Conservation (phyloP, 768 basidiomycete species). For the Brasilioporus rufonigricans region DNA sequence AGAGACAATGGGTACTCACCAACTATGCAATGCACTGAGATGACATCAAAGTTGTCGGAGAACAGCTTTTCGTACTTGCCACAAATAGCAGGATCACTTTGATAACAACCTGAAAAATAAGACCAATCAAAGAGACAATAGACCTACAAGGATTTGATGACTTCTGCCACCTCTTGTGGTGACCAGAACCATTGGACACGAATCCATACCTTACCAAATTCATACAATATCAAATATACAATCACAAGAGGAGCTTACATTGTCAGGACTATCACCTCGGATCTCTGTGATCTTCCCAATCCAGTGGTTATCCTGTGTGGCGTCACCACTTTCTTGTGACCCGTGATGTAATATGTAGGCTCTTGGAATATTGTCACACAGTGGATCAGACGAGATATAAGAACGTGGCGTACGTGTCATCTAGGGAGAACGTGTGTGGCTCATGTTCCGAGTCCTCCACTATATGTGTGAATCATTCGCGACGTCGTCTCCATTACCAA, state of each 20-base stretch:
- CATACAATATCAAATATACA: background rate
- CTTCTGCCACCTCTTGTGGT: conserved; percentile 41
- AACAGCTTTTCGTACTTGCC: conserved; percentile 48
- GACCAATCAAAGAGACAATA: background rate
- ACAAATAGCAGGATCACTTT: conserved; percentile 40
- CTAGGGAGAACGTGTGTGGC: conserved; percentile 24
- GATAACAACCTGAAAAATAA: background rate
- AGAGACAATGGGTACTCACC: conserved; percentile 30
- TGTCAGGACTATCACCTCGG: conserved; percentile 27
- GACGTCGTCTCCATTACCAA: background rate
- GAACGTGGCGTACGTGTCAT: conserved; percentile 33
- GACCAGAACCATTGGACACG: conserved; percentile 57
- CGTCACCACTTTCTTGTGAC: background rate
- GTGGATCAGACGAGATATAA: background rate
- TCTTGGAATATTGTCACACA: conserved; percentile 14
- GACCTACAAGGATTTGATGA: conserved; percentile 50
- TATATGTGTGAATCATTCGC: background rate
- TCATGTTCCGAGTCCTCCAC: conserved; percentile 15
- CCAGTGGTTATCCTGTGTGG: conserved; percentile 47
- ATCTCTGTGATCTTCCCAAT: conserved; percentile 50
- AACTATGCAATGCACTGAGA: conserved; percentile 45
- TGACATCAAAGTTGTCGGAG: conserved; percentile 48
- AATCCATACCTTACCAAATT: conserved; percentile 48
- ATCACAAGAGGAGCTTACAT: conserved; percentile 22
- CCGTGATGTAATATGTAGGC: conserved; percentile 32